Evolutionary conservation across 1,139 yeast genomes (phyloP), one percentile per base, ranked within the genome.

Genomic region (Arxiozyma heterogenica): DNA sequence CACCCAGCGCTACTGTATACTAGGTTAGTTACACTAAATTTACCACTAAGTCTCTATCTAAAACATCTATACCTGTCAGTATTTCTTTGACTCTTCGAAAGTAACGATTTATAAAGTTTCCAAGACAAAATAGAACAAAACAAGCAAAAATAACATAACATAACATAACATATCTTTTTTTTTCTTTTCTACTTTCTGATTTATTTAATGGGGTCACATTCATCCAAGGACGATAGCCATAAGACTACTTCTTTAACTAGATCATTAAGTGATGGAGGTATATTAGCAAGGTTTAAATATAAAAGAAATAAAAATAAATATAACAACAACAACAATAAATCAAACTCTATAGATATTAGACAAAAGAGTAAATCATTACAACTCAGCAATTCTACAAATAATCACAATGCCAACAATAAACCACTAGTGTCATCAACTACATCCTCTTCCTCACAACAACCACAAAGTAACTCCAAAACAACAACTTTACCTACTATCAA

Each of bases 401-500:
- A 15, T 21, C 20, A 17, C 22, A 21, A 21, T n/a, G 18, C 1
- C 18, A 20, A 4, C 41, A 25, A 27, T 39, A 44, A 42, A 34
- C 3, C n/a, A 12, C n/a, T 34, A 12, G 12, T 15, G 4, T 15
- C 39, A 34, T 12, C 17, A 34, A 3, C 30, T 27, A 8, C 30
- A 27, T 4, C 30, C 4, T 12, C n/a, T 2, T 34, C 39, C 8
- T 15, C 39, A 34, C n/a, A 17, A 34, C 39, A 34, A 12, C n/a
- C 18, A 18, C 20, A 38, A 17, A 46, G 22, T 12, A n/a, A 18
- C 12, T 21, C 42, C 17, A 20, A 21, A 15, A 41, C 21, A 21
- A 34, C 42, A 17, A 46, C 38, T 38, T 22, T 42, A 3, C 46
- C 53, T 12, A 41, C 48, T n/a, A 49, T 49, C 12, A 47, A 48